Conservation (phyloP, 345 rosid genomes). For the Gossypium rotundifolium region DNA sequence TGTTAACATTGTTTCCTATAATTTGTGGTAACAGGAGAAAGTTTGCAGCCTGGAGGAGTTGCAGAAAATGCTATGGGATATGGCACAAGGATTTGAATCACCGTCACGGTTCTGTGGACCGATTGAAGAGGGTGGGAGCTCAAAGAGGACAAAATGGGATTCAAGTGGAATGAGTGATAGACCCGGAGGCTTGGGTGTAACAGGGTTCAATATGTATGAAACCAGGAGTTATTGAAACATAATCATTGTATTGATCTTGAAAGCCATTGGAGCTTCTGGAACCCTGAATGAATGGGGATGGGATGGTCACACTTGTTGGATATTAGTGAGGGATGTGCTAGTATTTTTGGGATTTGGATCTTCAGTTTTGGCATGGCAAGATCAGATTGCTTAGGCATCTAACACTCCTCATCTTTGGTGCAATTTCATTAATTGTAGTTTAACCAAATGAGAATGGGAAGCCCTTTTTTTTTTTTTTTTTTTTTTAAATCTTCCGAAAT, state of each 20-base stretch:
- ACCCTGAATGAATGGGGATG: not conserved
- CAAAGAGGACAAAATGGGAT: constrained; percentile 22
- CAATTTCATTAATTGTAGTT: not conserved
- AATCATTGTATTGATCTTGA: not conserved
- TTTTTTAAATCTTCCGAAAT: no score
- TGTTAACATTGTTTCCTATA: not conserved
- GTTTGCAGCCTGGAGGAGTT: constrained; percentile 40
- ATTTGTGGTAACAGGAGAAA: constrained; percentile 25
- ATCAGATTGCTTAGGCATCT: not conserved
- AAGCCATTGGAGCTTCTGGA: not conserved
- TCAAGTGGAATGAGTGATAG: not conserved
- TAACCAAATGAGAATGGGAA: not conserved
- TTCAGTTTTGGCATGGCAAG: not conserved
- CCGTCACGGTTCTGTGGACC: constrained; percentile 15
- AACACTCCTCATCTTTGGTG: not conserved
- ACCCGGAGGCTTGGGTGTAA: not conserved
- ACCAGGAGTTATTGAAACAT: constrained; percentile 9
- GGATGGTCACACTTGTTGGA: not conserved
- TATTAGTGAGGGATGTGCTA: not conserved
- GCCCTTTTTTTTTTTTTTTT: no score
- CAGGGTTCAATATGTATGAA: constrained; percentile 15
- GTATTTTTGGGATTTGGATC: not conserved
- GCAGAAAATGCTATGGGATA: constrained; percentile 41
- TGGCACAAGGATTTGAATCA: constrained; percentile 33
- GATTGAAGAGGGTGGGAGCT: constrained; percentile 2